A percentile compares a stretch with the other conserved stretches of the same genome.
phyloP scores from a whole-genome alignment of 2,329 filamentous ascomycete genomes.

The Fusarium metavorans region DNA sequence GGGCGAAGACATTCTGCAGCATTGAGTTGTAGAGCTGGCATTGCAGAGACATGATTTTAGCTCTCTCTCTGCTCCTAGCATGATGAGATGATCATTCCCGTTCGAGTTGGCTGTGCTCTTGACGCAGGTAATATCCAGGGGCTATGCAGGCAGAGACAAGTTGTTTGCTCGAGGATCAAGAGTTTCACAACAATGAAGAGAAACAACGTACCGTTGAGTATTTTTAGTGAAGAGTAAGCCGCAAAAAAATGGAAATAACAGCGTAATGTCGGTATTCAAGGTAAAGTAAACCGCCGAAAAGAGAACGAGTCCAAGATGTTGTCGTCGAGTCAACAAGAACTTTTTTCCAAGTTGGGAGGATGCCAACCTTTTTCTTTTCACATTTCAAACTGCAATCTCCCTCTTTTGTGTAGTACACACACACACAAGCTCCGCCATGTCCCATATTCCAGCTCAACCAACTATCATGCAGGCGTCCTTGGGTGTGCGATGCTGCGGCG shows the following conservation, averaged over 20 bases:
- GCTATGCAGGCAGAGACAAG: not conserved
- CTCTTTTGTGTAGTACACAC: not conserved
- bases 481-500: slow-evolving; percentile 17
- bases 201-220: not conserved
- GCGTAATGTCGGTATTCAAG: not conserved
- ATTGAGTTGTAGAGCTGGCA: not conserved
- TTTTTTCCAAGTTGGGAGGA: not conserved
- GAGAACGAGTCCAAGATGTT: not conserved
- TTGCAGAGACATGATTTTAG: no score
- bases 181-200: not conserved
- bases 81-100: no score
- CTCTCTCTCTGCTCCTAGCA: not conserved
- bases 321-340: not conserved
- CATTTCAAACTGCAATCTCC: not conserved
- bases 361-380: not conserved
- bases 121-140: not conserved
- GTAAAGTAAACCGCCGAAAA: not conserved
- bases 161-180: not conserved
- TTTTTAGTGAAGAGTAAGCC: not conserved
- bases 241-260: not conserved
- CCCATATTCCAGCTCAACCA: slow-evolving; percentile 9
- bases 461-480: slow-evolving; percentile 4
- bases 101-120: not conserved
- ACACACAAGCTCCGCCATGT: not conserved
- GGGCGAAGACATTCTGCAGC: slow-evolving; percentile 3